These are phyloP conservation scores for Cyathus striatus DNA, from an alignment of 768 basidiomycete genomes.

Conservation along the genomic window DNA sequence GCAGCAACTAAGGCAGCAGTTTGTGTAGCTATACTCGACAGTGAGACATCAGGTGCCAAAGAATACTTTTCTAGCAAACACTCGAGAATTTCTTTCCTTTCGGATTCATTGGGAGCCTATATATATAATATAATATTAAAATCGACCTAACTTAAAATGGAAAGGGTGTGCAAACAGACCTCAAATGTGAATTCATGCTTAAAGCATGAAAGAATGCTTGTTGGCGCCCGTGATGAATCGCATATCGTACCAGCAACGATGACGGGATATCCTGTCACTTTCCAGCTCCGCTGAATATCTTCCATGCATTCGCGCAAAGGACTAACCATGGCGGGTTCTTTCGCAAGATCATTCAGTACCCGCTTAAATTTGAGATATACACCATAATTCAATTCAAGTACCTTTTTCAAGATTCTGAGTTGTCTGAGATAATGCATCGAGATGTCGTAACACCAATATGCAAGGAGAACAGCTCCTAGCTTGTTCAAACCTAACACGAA, in stretches of 20 bases:
- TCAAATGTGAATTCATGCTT: constrained; percentile 81
- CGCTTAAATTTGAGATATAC: neutral
- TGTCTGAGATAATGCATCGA: constrained; percentile 74
- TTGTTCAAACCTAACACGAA: constrained; percentile 72
- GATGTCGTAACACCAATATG: constrained; percentile 71
- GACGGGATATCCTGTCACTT: constrained; percentile 61
- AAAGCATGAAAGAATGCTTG: constrained; percentile 63
- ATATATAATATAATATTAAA: no score
- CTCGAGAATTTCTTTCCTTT: constrained; percentile 59
- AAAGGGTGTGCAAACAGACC: no score
- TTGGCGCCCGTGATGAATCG: constrained; percentile 60
- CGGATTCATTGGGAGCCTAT: constrained; percentile 78
- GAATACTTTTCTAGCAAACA: constrained; percentile 31
- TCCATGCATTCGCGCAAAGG: constrained; percentile 61
- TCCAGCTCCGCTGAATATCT: constrained; percentile 52
- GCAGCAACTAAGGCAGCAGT: constrained; percentile 87
- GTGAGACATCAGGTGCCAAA: constrained; percentile 73
- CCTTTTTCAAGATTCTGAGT: constrained; percentile 60
- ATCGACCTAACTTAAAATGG: no score
- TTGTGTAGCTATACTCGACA: constrained; percentile 70
- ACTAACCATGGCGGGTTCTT: constrained; percentile 55
- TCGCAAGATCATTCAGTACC: no score
- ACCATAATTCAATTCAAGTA: no score
- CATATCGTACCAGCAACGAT: constrained; percentile 71
- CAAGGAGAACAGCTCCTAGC: constrained; percentile 80